These are phyloP conservation scores for Crithidia bombi DNA, from an alignment of 208 protist genomes.

Conservation along the genomic window DNA sequence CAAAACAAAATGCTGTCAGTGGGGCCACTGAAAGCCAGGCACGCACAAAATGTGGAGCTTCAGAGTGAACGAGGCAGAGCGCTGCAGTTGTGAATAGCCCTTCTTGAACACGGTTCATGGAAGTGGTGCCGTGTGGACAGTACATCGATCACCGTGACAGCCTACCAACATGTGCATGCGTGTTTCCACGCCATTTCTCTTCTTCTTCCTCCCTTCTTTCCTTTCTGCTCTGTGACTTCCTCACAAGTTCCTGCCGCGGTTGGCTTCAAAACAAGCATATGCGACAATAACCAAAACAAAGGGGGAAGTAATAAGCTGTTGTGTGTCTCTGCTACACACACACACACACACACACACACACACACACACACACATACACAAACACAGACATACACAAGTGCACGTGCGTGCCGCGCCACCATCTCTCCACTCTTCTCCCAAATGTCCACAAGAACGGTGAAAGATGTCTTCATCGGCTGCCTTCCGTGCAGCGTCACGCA, in stretches of 20 bases:
- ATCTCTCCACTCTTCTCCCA: background rate
- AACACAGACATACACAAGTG: background rate
- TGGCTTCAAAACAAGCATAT: no score
- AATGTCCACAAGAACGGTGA: background rate
- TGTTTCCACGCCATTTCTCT: background rate
- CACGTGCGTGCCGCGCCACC: background rate
- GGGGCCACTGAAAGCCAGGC: no score
- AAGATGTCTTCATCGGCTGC: conserved; percentile 25
- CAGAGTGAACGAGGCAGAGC: no score
- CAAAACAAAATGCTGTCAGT: no score
- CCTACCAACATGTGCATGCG: no score
- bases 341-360: background rate
- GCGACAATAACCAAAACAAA: background rate
- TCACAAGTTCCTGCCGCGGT: background rate
- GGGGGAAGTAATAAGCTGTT: no score
- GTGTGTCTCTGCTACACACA: no score
- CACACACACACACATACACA: background rate
- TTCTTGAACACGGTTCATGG: no score
- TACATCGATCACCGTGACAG: no score
- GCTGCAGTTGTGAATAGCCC: no score
- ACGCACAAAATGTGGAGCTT: no score
- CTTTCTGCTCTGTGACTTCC: background rate
- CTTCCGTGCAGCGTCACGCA: background rate
- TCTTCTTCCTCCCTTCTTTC: background rate
- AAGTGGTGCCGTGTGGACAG: no score